Evolutionary conservation across 768 basidiomycete genomes (phyloP), one percentile per base, ranked within the genome.

Genomic region (Boletus subcaerulescens): DNA sequence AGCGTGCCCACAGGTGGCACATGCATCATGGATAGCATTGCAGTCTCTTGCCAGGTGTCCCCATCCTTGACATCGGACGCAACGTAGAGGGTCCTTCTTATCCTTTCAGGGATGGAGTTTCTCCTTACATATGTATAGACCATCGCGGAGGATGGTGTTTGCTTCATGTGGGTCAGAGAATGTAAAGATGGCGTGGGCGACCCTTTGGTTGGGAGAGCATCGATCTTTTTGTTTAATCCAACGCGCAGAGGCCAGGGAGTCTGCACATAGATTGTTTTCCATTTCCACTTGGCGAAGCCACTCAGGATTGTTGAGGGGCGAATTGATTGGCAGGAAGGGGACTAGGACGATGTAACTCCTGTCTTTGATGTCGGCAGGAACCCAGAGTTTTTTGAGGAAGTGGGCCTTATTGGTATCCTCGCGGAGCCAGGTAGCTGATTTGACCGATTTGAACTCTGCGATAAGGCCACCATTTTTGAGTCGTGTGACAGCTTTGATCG

Each of bases 61-160:
- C 49, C 49, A 58, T 0, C 18, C 13, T n/a, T 55, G 57, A 8
- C 57, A 58, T 0, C 14, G 2, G 1, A 32, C 31, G 6, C 49
- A 55, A 1, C 31, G 5, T 0, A 55, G 6, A 1, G 49, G 53
- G 10, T 58, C 45, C 4, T 26, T 42, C 1, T 43, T 47, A 0
- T 58, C 57, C 12, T 58, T 52, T 0, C 9, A 3, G 0, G 53
- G 49, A 22, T 55, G 57, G 0, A 55, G 49, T 10, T 51, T 55
- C 12, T 36, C 49, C 17, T 47, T 55, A 0, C n/a, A 3, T 2
- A 47, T 4, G 2, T 18, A 47, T 1, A 55, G 5, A 0, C 50
- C n/a, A 2, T 58, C 49, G 0, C 22, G 3, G 1, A 58, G 4
- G 1, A 58, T 17, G 2, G 3, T 3, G 22, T 58, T 58, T 0